Percentiles rank a stretch among this genome's conserved stretches.
These are phyloP conservation scores for Boletus sp. DNA, from an alignment of 768 basidiomycete genomes.

Conservation along the genomic window DNA sequence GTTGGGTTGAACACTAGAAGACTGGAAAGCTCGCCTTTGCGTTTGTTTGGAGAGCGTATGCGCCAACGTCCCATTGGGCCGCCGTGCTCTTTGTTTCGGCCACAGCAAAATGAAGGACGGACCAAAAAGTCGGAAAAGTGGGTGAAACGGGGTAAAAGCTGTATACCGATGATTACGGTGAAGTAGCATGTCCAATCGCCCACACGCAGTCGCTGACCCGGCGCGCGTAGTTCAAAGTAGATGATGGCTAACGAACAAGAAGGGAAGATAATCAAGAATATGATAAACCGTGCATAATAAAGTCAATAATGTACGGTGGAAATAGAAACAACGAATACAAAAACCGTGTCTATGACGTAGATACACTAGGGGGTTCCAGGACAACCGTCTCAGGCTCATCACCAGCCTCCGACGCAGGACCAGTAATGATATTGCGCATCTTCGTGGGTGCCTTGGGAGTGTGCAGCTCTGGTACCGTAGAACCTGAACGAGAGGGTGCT, in stretches of 20 bases:
- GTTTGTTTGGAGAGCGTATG: neutral
- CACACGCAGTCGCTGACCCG: too few relatives aligned
- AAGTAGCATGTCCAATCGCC: too few relatives aligned
- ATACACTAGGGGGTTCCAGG: constrained; percentile 18
- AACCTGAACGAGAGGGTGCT: constrained; percentile 58
- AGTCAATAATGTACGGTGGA: constrained; percentile 10
- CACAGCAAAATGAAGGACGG: neutral
- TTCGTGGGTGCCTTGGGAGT: constrained; percentile 56
- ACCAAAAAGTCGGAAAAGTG: neutral
- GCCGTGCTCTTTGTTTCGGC: neutral
- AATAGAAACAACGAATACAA: constrained; percentile 6
- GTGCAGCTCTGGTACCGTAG: constrained; percentile 46
- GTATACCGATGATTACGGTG: neutral
- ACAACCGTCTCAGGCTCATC: constrained; percentile 43
- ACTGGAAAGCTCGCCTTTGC: neutral
- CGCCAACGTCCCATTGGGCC: neutral
- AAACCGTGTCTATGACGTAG: constrained; percentile 17
- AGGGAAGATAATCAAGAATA: constrained; percentile 10
- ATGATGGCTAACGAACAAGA: neutral
- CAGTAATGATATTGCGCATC: constrained; percentile 61
- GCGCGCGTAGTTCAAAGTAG: neutral
- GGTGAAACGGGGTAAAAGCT: neutral
- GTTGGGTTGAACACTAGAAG: neutral
- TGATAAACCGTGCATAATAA: constrained; percentile 1
- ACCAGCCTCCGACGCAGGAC: constrained; percentile 50